Conservation (phyloP, 73 alveolate species). For the Paramecium biaurelia region DNA sequence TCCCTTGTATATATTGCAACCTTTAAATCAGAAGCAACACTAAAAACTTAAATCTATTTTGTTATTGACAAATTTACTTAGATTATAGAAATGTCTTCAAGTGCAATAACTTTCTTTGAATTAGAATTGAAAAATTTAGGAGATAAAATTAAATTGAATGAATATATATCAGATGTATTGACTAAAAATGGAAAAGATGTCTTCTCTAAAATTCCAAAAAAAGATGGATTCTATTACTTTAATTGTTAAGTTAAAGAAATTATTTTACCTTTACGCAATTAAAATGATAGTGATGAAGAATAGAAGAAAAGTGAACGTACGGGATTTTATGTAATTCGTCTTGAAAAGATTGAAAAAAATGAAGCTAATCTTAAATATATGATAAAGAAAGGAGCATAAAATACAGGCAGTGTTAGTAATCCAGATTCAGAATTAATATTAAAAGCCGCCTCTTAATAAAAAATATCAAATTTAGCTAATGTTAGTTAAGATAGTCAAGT, state of each 20-base stretch:
- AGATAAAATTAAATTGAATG: background rate
- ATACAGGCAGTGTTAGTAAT: background rate
- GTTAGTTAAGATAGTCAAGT: background rate
- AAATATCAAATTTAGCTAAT: background rate
- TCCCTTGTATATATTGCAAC: background rate
- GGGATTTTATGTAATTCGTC: background rate
- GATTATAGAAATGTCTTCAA: constrained; percentile 34
- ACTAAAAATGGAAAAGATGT: background rate
- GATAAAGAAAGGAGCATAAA: background rate
- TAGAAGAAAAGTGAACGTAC: background rate
- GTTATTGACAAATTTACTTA: background rate
- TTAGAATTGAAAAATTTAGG: background rate
- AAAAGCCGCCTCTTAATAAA: background rate
- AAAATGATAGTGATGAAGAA: background rate
- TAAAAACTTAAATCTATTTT: background rate
- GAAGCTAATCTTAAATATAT: background rate
- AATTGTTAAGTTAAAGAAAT: background rate
- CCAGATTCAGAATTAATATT: background rate
- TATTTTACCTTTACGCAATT: background rate
- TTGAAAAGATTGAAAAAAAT: background rate
- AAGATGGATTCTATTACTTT: background rate
- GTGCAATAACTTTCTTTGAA: constrained; percentile 51
- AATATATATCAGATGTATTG: background rate
- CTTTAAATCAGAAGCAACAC: background rate
- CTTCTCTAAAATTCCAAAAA: background rate